Conservation (phyloP, 1,139 yeast species). For the Petasospora fabianii region DNA sequence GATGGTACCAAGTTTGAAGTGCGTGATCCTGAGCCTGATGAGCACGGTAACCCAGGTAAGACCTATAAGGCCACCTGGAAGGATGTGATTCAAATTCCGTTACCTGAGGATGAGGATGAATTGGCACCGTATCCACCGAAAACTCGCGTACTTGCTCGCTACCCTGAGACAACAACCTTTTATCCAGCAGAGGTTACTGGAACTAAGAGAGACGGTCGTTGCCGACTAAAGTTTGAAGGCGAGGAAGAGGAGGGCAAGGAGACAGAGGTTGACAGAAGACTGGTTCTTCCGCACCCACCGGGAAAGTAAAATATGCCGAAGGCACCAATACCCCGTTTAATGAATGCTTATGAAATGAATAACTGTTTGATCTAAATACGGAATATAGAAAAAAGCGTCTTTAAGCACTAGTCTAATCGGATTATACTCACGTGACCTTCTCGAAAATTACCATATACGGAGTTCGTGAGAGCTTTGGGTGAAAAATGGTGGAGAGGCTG, state of each 20-base stretch:
- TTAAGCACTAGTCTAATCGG: too few species aligned
- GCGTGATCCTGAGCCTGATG: constrained; percentile 97
- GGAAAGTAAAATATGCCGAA: too few species aligned
- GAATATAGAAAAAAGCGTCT: too few species aligned
- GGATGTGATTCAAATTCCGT: constrained; percentile 76
- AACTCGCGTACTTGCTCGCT: constrained; percentile 82
- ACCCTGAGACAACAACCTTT: constrained; percentile 97
- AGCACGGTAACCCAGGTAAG: constrained; percentile 84
- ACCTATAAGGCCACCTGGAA: constrained; percentile 77
- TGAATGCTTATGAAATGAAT: too few species aligned
- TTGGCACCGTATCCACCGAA: constrained; percentile 68
- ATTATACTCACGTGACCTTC: too few species aligned
- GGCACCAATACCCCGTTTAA: too few species aligned
- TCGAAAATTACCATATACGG: too few species aligned
- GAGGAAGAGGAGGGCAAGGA: constrained; percentile 97
- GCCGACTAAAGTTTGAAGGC: constrained; percentile 86
- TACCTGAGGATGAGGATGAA: constrained; percentile 37
- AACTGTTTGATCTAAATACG: too few species aligned
- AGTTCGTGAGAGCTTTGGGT: too few species aligned
- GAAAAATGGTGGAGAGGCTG: too few species aligned
- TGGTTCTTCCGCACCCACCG: constrained; percentile 71
- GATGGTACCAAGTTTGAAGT: constrained; percentile 84
- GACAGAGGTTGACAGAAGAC: constrained; percentile 83
- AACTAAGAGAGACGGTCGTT: constrained; percentile 66
- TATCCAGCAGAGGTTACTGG: constrained; percentile 93